Evolutionary conservation across 306 rosid species (phyloP), one percentile per base, ranked within the genome.

Genomic region (Psophocarpus tetragonolobus): DNA sequence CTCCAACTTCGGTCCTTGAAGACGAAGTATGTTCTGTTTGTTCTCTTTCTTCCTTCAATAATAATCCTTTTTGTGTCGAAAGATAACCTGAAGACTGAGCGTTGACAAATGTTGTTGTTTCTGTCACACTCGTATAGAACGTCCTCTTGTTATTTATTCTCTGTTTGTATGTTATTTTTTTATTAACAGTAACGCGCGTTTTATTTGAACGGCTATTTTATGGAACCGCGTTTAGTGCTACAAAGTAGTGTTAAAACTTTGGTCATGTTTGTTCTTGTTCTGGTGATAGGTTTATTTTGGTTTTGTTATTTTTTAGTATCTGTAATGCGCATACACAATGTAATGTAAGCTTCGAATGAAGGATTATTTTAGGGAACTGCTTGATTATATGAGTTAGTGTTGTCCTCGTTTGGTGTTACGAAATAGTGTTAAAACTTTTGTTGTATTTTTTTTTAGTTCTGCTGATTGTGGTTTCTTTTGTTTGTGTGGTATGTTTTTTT

Each of bases 1-100:
- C 99, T 7, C 99, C 97, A 18, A 90, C 96, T 27, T 92, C 97
- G 48, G 96, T 92, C 15, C 94, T 91, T 9, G 91, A 87, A 77
- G 93, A 91, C 5, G 96, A 96, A 96, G 99, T 91, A 30, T 15
- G 33, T 3, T 90, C 64, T 4, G 56, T 10, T 57, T 2, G 17
- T 51, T 23, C 1, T 57, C 5, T 35, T 54, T 50, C 6, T 10
- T 36, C 50, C 15, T 54, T 14, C n/a, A 32, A 21, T 26, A 1
- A 5, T 18, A 53, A 53, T 3, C n/a, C 23, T 24, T 60, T 61
- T 61, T 5, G n/a, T 54, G 9, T 8, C 5, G 20, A 72, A 8
- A n/a, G 0, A 32, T 13, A 60, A 27, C 18, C 21, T 67, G 20
- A 18, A 39, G 32, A 51, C 14, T 54, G 23, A 36, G 24, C 62